phyloP scores from a whole-genome alignment of 1,284 basidiomycete genomes.

The Pyrrhoderma lamaoense region DNA sequence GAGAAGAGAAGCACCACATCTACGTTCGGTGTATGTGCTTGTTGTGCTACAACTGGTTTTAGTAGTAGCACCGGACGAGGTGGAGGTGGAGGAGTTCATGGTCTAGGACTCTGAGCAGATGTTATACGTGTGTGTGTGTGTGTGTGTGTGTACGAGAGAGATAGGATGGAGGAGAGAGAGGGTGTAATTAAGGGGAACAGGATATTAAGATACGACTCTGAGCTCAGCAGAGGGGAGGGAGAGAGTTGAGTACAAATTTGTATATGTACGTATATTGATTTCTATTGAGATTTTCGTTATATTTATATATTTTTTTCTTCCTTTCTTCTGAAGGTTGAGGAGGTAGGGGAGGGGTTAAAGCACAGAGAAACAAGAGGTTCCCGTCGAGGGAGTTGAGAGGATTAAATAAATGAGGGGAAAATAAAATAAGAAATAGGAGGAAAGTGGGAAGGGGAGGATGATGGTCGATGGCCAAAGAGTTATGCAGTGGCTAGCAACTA shows the following conservation, averaged over 20 bases:
- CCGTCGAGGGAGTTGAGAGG: slow-evolving; percentile 27
- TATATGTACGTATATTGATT: no score
- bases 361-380: slow-evolving; percentile 23
- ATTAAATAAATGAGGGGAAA: slow-evolving; percentile 2
- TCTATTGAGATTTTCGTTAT: no score
- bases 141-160: no score
- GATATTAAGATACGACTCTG: no score
- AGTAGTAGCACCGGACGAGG: neutral
- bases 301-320: no score
- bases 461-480: slow-evolving; percentile 15
- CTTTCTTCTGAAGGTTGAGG: neutral
- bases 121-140: no score
- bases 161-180: no score
- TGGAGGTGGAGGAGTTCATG: neutral
- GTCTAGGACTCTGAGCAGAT: neutral
- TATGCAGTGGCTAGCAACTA: neutral
- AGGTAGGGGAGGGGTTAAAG: slow-evolving; percentile 39
- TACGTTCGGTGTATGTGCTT: slow-evolving; percentile 3
- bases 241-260: no score
- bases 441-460: slow-evolving; percentile 9
- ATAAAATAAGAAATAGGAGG: slow-evolving; percentile 5
- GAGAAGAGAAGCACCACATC: slow-evolving; percentile 53
- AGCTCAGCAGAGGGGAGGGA: neutral
- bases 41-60: neutral
- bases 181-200: neutral